These are phyloP conservation scores for Bipolaris cookei DNA, from an alignment of 2,329 filamentous ascomycete genomes.

Conservation along the genomic window DNA sequence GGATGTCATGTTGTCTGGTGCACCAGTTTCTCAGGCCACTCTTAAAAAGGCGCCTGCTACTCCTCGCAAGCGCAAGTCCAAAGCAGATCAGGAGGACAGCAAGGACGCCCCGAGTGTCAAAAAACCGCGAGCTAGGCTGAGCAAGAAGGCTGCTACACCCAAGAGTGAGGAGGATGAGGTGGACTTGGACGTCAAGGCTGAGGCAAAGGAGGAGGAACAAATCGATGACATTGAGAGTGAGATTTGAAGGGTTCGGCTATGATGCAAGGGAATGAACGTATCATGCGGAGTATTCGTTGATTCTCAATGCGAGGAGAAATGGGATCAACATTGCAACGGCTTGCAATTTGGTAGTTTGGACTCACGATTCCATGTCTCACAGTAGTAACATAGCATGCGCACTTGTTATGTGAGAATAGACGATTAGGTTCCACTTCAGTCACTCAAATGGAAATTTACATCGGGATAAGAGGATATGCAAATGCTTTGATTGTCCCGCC, in stretches of 20 bases:
- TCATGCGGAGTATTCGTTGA: not conserved
- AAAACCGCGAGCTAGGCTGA: conserved; percentile 3
- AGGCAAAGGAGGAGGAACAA: conserved; percentile 1
- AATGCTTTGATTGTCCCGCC: no score
- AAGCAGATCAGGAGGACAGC: conserved; percentile 9
- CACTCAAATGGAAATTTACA: no score
- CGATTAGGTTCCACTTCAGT: no score
- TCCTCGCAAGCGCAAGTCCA: conserved; percentile 30
- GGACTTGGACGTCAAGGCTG: not conserved
- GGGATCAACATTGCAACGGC: not conserved
- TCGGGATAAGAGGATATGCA: no score
- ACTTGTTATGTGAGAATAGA: not conserved
- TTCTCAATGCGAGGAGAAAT: not conserved
- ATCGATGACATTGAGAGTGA: not conserved
- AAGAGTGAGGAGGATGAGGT: not conserved
- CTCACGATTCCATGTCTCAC: no score
- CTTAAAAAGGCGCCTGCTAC: conserved; percentile 13
- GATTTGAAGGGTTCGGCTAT: not conserved
- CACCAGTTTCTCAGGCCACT: not conserved
- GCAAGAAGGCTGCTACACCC: conserved; percentile 4
- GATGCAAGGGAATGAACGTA: no score
- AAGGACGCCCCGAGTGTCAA: conserved; percentile 6
- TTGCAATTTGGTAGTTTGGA: no score
- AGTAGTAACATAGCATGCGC: no score
- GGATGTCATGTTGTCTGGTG: conserved; percentile 20